These are phyloP conservation scores for Daldinia sp. DNA, from an alignment of 2,329 filamentous ascomycete species.

Conservation along the genomic window DNA sequence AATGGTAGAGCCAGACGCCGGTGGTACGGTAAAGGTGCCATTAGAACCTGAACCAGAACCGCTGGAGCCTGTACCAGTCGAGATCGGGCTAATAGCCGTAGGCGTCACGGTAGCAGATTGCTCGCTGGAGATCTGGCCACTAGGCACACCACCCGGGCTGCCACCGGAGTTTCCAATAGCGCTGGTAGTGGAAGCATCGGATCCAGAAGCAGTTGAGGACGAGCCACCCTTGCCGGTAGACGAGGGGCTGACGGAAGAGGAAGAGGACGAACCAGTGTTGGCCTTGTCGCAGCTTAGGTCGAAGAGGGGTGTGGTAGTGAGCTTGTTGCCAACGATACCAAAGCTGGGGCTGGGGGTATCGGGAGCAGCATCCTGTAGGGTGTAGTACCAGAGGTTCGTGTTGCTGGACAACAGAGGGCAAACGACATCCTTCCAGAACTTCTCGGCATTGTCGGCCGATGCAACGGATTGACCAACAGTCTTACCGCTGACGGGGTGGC, in stretches of 20 bases:
- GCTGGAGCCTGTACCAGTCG: conserved; percentile 36
- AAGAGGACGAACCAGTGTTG: conserved; percentile 44
- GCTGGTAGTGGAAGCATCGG: conserved; percentile 32
- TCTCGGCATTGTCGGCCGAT: conserved; percentile 75
- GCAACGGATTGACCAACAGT: conserved; percentile 72
- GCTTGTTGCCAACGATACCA: conserved; percentile 70
- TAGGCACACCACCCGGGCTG: conserved; percentile 43
- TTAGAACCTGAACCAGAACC: conserved; percentile 46
- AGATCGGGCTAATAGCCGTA: conserved; percentile 28
- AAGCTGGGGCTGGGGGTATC: conserved; percentile 75
- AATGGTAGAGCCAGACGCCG: conserved; percentile 38
- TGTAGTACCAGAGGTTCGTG: conserved; percentile 81
- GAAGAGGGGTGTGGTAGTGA: conserved; percentile 69
- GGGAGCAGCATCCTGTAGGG: conserved; percentile 74
- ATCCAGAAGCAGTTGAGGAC: conserved; percentile 36
- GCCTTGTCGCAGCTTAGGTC: conserved; percentile 69
- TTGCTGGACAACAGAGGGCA: conserved; percentile 74
- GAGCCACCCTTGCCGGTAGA: conserved; percentile 40
- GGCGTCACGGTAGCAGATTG: conserved; percentile 43
- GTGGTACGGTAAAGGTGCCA: conserved; percentile 40
- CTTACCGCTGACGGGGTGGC: conserved; percentile 82
- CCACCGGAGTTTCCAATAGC: conserved; percentile 44
- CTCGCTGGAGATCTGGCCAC: conserved; percentile 47
- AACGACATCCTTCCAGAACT: conserved; percentile 83
- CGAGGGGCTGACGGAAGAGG: conserved; percentile 34